Evolutionary conservation across 2,329 filamentous ascomycete species (phyloP), one percentile per base, ranked within the genome.

Genomic region (Ophidiomyces ophidiicola): DNA sequence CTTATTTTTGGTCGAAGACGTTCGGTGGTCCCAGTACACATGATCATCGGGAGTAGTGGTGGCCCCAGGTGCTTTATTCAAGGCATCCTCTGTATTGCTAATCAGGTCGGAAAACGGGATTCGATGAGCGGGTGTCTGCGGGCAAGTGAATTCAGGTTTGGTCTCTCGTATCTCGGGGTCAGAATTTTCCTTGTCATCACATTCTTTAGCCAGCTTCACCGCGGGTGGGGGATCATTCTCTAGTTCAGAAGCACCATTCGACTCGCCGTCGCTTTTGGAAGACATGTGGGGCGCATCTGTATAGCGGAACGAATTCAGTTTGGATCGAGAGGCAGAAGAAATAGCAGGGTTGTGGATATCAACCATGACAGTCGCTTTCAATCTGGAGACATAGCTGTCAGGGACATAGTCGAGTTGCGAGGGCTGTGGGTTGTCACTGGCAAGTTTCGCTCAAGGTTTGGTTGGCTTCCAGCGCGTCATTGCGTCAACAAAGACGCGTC

Each of bases 71-170:
- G 61, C 60, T 42, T 63, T 61, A 47, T 63, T 67, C 6, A 48
- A 40, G 6, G 64, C 64, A 50, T 76, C 71, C 53, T 78, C 74
- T 33, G 67, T 67, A 51, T 76, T 74, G 45, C 72, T 72, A 32
- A 78, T 72, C 21, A 78, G 59, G 45, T 78, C 74, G 21, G 72
- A 71, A 8, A 78, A 58, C 17, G 74, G 71, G 26, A 78, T 65
- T 40, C 72, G 62, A 30, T 73, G 70, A 17, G 67, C 69, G 2
- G 75, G 74, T 10, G 74, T 78, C 28, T 72, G 73, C 2, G 74
- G 74, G 35, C 61, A 62, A 43, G 61, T 59, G 36, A 56, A 60
- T 35, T 43, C 38, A 1, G 44, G 44, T 29, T 54, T 59, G 5
- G 44, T 6, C 26, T 61, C 56, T 32, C 49, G 24, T n/a, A 6